Evolutionary conservation across 2,329 filamentous ascomycete genomes (phyloP).

Genomic region (Rhynchosporium agropyri): DNA sequence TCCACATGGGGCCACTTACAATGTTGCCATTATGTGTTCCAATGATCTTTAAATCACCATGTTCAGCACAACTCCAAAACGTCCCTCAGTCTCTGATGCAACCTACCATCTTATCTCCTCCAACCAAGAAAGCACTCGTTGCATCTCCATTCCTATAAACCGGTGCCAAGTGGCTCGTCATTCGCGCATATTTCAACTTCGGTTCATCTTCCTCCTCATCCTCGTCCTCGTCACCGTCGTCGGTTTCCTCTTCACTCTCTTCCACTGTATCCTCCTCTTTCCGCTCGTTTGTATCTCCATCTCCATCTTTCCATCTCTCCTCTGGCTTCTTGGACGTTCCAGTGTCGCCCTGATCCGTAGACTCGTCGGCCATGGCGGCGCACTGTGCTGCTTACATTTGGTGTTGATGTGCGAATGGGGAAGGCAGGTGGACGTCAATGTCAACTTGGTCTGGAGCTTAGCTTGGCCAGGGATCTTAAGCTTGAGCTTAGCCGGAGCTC

Average conservation of each 20-base stretch:
- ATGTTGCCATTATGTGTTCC: conserved; percentile 98
- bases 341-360: conserved; percentile 38
- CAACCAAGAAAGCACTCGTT: conserved; percentile 86
- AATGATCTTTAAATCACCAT: conserved; percentile 63
- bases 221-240: conserved; percentile 57
- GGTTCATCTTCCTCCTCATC: conserved; percentile 91
- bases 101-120: conserved; percentile 93
- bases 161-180: conserved; percentile 77
- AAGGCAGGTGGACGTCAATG: conserved; percentile 27
- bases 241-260: conserved; percentile 47
- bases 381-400: conserved; percentile 39
- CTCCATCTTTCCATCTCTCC: conserved; percentile 30
- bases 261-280: conserved; percentile 34
- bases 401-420: conserved; percentile 33
- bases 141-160: conserved; percentile 95
- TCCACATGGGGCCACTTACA: conserved; percentile 56
- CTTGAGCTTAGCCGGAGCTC: neutral
- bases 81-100: neutral
- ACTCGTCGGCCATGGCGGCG: conserved; percentile 41
- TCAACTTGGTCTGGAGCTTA: conserved; percentile 26
- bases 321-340: conserved; percentile 31
- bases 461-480: neutral
- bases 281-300: conserved; percentile 13
- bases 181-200: conserved; percentile 85
- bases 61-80: conserved; percentile 40